Evolutionary conservation across 2,329 filamentous ascomycete genomes (phyloP).

Genomic region (Teratosphaeria viscida): DNA sequence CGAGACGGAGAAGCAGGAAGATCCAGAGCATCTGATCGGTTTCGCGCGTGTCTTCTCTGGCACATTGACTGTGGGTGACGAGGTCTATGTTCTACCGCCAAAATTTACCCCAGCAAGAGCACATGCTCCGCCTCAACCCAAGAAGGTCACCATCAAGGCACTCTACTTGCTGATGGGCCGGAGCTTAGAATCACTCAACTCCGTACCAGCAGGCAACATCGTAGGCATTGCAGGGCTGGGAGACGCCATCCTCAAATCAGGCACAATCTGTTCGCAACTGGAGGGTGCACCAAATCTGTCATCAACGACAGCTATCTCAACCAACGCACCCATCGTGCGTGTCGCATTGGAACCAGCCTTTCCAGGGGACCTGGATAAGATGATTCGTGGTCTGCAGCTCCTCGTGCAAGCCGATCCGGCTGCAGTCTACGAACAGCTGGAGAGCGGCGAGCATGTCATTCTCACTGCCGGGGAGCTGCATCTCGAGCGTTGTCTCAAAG

Average conservation of each 20-base stretch:
- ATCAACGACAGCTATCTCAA: conserved; percentile 67
- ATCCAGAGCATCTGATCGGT: conserved; percentile 82
- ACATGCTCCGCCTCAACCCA: conserved; percentile 59
- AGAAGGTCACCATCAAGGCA: conserved; percentile 74
- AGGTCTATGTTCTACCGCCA: conserved; percentile 79
- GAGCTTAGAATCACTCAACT: conserved; percentile 68
- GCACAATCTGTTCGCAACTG: conserved; percentile 79
- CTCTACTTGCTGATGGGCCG: conserved; percentile 95
- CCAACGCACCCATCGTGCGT: conserved; percentile 71
- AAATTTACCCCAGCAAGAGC: conserved; percentile 82
- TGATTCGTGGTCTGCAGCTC: conserved; percentile 78
- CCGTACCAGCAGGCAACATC: conserved; percentile 85
- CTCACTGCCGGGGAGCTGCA: conserved; percentile 90
- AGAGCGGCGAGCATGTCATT: conserved; percentile 89
- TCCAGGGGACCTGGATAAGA: conserved; percentile 82
- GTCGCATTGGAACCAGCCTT: conserved; percentile 91
- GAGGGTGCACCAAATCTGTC: conserved; percentile 85
- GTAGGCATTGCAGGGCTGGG: conserved; percentile 91
- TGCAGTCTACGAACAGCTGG: conserved; percentile 86
- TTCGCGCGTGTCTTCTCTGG: conserved; percentile 93
- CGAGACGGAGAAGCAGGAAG: conserved; percentile 41
- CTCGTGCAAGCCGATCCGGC: conserved; percentile 93
- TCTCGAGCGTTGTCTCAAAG: conserved; percentile 84
- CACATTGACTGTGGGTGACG: conserved; percentile 77
- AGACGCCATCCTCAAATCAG: conserved; percentile 89